phyloP scores from a whole-genome alignment of 129 eudicot species.

The Chrysanthemum makinoi region DNA sequence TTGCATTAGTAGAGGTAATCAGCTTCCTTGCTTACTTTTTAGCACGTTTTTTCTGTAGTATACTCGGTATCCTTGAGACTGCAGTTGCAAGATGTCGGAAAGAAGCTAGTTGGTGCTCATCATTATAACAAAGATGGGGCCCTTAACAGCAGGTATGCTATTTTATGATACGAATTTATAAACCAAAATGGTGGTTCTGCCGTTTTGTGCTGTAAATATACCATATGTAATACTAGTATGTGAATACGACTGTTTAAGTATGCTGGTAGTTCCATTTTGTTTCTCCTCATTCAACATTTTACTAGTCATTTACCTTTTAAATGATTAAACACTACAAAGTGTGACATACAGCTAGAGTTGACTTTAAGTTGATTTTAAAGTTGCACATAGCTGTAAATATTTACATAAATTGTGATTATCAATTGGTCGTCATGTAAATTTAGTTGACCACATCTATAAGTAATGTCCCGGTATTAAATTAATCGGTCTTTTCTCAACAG shows the following conservation, averaged over 20 bases:
- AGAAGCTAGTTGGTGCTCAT: slow-evolving; percentile 86
- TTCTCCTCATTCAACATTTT: too few species aligned
- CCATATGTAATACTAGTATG: neutral
- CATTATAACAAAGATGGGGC: slow-evolving; percentile 91
- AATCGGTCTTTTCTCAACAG: slow-evolving; percentile 37
- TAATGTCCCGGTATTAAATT: slow-evolving; percentile 7
- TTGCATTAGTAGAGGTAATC: slow-evolving; percentile 2
- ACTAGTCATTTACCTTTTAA: neutral
- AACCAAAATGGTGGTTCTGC: slow-evolving; percentile 2
- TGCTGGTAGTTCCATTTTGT: neutral
- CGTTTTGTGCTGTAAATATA: neutral
- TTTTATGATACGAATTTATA: slow-evolving; percentile 2
- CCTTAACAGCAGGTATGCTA: slow-evolving; percentile 61
- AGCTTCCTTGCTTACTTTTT: slow-evolving; percentile 25
- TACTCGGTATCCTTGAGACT: slow-evolving; percentile 75
- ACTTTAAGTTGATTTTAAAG: neutral
- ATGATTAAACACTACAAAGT: neutral
- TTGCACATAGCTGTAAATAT: slow-evolving; percentile 3
- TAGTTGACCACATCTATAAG: slow-evolving; percentile 3
- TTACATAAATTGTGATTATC: neutral
- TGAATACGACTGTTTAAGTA: neutral
- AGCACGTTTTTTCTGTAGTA: slow-evolving; percentile 44
- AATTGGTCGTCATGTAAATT: slow-evolving; percentile 16
- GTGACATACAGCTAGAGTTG: neutral
- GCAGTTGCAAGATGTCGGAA: slow-evolving; percentile 80